Conservation (phyloP, 768 basidiomycete genomes). For the Lentinula raphanica region DNA sequence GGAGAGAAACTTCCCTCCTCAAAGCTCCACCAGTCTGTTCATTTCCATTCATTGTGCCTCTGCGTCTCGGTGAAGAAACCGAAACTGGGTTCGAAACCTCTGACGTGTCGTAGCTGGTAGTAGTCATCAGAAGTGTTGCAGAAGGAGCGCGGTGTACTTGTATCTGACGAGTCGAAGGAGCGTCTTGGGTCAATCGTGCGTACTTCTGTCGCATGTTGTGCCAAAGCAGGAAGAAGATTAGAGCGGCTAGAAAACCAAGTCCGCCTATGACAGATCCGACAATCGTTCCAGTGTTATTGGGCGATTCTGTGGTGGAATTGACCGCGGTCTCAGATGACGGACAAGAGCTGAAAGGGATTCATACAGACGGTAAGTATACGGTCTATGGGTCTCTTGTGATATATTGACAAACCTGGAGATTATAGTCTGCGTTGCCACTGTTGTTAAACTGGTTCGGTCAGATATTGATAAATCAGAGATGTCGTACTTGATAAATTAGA, state of each 20-base stretch:
- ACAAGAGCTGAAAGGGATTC: neutral
- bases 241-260: neutral
- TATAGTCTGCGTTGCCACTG: neutral
- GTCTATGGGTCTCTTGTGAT: too few species aligned
- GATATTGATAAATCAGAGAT: too few species aligned
- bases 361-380: too few species aligned
- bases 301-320: neutral
- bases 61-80: neutral
- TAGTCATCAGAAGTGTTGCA: neutral
- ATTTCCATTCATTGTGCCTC: neutral
- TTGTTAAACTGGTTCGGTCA: neutral
- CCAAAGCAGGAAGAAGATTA: neutral
- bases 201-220: neutral
- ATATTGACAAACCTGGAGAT: neutral
- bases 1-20: neutral
- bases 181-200: neutral
- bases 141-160: neutral
- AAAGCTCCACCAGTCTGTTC: neutral
- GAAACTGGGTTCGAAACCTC: neutral
- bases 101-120: neutral
- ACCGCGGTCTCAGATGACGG: neutral
- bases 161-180: neutral
- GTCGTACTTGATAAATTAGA: neutral
- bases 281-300: neutral
- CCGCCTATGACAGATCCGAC: neutral